Conservation (phyloP, 2,329 filamentous ascomycete genomes). For the Xylariaceae sp. region DNA sequence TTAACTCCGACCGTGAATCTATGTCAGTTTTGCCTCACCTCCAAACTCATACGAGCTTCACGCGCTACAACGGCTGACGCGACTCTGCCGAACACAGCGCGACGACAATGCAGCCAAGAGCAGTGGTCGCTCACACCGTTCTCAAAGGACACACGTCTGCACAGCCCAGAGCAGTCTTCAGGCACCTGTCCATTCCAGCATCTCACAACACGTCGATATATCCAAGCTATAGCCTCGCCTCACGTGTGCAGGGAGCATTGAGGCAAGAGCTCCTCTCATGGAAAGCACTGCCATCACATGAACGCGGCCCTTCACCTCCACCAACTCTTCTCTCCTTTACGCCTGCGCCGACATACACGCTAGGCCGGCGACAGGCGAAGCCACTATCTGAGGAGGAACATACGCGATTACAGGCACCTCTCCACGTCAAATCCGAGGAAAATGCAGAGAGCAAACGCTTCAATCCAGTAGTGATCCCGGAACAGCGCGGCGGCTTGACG, state of each 20-base stretch:
- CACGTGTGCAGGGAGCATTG: constrained; percentile 35
- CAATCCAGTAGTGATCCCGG: constrained; percentile 59
- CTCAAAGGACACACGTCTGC: too few species aligned
- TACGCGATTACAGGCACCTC: constrained; percentile 39
- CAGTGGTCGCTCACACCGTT: too few species aligned
- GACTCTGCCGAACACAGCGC: too few species aligned
- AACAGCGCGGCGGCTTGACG: constrained; percentile 81
- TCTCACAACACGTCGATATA: constrained; percentile 14
- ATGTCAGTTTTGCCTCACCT: too few species aligned
- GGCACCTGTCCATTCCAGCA: neutral
- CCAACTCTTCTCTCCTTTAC: constrained; percentile 80
- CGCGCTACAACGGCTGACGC: too few species aligned
- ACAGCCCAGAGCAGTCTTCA: too few species aligned
- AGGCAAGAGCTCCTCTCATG: constrained; percentile 53
- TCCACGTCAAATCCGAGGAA: constrained; percentile 28
- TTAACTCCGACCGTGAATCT: too few species aligned
- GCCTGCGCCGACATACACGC: constrained; percentile 79
- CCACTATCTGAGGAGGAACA: constrained; percentile 45
- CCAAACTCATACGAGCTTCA: too few species aligned
- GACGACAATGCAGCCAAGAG: too few species aligned
- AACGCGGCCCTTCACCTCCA: constrained; percentile 42
- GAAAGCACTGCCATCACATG: constrained; percentile 38
- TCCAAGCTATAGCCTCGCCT: constrained; percentile 35
- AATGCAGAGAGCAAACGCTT: constrained; percentile 24
- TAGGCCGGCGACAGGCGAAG: constrained; percentile 71